Conservation (phyloP, 345 rosid species). For the Microthlaspi erraticum region DNA sequence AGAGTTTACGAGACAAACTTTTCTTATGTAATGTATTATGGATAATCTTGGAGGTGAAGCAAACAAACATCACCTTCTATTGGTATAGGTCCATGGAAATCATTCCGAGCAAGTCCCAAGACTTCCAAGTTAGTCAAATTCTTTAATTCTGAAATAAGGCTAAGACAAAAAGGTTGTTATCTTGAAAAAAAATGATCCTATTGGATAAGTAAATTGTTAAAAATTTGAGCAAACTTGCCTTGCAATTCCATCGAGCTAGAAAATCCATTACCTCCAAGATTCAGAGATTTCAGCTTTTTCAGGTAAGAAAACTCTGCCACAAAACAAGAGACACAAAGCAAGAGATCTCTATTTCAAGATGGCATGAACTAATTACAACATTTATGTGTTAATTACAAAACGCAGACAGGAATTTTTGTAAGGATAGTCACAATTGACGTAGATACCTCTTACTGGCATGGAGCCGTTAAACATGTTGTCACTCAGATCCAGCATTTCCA, state of each 20-base stretch:
- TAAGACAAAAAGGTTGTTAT: too few relatives aligned
- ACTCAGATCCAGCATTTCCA: constrained; percentile 4
- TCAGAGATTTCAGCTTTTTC: background rate
- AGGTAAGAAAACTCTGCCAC: background rate
- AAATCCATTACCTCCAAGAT: constrained; percentile 1
- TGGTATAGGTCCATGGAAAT: too few relatives aligned
- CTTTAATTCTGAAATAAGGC: constrained; percentile 9
- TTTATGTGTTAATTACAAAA: too few relatives aligned
- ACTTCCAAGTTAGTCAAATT: background rate
- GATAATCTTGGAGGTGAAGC: background rate
- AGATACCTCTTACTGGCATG: too few relatives aligned
- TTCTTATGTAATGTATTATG: too few relatives aligned
- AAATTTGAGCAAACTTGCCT: constrained; percentile 16
- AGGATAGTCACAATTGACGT: too few relatives aligned
- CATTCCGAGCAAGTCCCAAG: background rate
- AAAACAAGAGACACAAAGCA: background rate
- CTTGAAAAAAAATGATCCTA: background rate
- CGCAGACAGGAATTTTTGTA: too few relatives aligned
- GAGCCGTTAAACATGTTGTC: too few relatives aligned
- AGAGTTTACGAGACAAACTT: too few relatives aligned
- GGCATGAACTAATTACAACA: background rate
- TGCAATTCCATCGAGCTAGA: background rate
- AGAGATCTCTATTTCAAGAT: background rate
- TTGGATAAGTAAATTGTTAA: background rate
- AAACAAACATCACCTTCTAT: constrained; percentile 8